Percentiles rank a stretch among this genome's conserved stretches.
Conservation (phyloP, 129 eudicot genomes). For the Flaveria robusta region DNA sequence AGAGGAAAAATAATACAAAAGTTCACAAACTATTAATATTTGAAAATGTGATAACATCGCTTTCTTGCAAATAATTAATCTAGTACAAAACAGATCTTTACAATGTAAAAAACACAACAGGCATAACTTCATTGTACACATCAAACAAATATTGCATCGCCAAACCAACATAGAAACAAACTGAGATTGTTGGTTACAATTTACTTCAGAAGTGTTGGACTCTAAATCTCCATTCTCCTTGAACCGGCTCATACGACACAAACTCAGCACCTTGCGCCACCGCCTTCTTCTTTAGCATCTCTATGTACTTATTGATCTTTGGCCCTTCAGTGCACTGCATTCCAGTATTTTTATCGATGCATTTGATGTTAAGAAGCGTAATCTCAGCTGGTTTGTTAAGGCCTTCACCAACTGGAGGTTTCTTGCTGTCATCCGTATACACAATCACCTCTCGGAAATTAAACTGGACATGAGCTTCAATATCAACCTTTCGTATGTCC, state of each 20-base stretch:
- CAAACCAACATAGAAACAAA: background rate
- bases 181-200: background rate
- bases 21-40: background rate
- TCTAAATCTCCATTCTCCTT: slow-evolving; percentile 76
- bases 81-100: background rate
- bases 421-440: slow-evolving; percentile 58
- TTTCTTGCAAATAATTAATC: background rate
- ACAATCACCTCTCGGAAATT: slow-evolving; percentile 65
- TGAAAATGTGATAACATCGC: background rate
- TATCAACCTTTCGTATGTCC: slow-evolving; percentile 53
- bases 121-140: background rate
- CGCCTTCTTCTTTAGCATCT: slow-evolving; percentile 53
- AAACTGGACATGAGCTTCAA: slow-evolving; percentile 52
- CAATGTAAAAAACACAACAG: background rate
- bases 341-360: slow-evolving; percentile 58
- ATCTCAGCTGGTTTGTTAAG: slow-evolving; percentile 79
- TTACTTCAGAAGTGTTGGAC: slow-evolving; percentile 54
- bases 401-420: slow-evolving; percentile 67
- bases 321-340: slow-evolving; percentile 45
- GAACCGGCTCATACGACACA: slow-evolving; percentile 66
- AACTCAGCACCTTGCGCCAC: slow-evolving; percentile 72
- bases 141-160: background rate
- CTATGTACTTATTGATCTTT: slow-evolving; percentile 43
- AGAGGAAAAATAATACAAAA: background rate
- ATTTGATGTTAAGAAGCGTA: slow-evolving; percentile 67